Evolutionary conservation across 2,329 filamentous ascomycete species (phyloP).

Genomic region (Scortechinia acanthostroma): DNA sequence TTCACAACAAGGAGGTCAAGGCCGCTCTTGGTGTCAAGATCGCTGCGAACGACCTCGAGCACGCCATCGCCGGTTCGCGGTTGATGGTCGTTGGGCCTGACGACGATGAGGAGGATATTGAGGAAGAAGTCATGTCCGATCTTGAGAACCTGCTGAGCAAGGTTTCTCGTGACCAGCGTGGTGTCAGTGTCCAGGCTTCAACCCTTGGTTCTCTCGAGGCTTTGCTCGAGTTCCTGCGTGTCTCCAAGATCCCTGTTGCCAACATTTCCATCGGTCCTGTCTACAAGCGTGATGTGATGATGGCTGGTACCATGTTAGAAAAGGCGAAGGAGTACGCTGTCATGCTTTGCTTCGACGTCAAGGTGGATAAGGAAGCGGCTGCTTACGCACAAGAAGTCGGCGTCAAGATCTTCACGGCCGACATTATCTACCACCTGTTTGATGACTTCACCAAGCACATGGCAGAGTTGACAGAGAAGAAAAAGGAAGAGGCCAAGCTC

Average conservation of each 20-base stretch:
- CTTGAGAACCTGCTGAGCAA: slow-evolving; percentile 83
- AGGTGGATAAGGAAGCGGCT: slow-evolving; percentile 93
- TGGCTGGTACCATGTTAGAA: slow-evolving; percentile 90
- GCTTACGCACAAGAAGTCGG: slow-evolving; percentile 86
- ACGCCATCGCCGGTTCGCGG: slow-evolving; percentile 91
- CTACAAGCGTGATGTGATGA: slow-evolving; percentile 96
- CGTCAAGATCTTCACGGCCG: slow-evolving; percentile 95
- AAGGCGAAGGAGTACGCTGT: slow-evolving; percentile 93
- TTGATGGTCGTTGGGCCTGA: slow-evolving; percentile 88
- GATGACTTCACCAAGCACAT: slow-evolving; percentile 95
- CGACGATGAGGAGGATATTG: slow-evolving; percentile 92
- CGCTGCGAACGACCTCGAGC: slow-evolving; percentile 87
- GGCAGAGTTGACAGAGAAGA: slow-evolving; percentile 76
- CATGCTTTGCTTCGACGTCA: slow-evolving; percentile 99
- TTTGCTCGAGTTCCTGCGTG: slow-evolving; percentile 87
- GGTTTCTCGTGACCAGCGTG: slow-evolving; percentile 84
- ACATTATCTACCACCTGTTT: slow-evolving; percentile 98
- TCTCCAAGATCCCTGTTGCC: slow-evolving; percentile 92
- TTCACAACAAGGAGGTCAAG: slow-evolving; percentile 99
- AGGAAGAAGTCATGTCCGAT: slow-evolving; percentile 93
- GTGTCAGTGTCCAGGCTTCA: slow-evolving; percentile 94
- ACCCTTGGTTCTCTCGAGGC: slow-evolving; percentile 96
- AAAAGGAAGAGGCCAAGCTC: slow-evolving; percentile 94
- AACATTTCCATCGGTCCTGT: slow-evolving; percentile 97
- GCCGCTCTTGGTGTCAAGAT: slow-evolving; percentile 98